phyloP scores from a whole-genome alignment of 164 flowering plant species.

The Warburgia ugandensis region DNA sequence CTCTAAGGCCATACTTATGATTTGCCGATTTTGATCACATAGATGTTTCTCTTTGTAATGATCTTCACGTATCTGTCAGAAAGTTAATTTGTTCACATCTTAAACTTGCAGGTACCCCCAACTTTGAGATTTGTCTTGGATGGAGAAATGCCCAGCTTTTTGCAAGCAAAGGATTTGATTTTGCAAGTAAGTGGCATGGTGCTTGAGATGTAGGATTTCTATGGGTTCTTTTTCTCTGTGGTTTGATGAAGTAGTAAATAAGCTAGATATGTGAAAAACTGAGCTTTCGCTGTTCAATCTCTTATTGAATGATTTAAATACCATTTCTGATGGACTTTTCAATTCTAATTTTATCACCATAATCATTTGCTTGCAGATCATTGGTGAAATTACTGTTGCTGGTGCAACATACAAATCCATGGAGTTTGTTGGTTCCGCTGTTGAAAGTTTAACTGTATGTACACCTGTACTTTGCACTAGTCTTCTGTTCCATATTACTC shows the following conservation, averaged over 20 bases:
- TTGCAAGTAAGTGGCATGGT: constrained; percentile 59
- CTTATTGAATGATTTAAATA: background rate
- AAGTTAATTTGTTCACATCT: background rate
- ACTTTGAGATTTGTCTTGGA: constrained; percentile 91
- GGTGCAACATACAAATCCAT: constrained; percentile 96
- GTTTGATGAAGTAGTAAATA: too few species aligned
- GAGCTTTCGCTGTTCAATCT: background rate
- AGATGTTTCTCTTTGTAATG: background rate
- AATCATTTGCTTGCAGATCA: constrained; percentile 47
- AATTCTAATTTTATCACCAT: background rate
- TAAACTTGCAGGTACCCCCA: constrained; percentile 76
- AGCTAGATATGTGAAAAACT: too few species aligned
- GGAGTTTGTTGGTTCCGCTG: constrained; percentile 94
- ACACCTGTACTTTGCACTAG: constrained; percentile 1
- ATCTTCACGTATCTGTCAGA: too few species aligned
- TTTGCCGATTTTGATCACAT: background rate
- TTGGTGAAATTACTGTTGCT: constrained; percentile 95
- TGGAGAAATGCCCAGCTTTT: constrained; percentile 93
- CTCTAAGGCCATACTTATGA: too few species aligned
- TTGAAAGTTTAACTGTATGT: constrained; percentile 87
- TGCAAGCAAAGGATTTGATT: constrained; percentile 97
- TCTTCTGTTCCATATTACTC: too few species aligned
- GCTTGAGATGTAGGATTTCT: background rate
- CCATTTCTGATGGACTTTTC: background rate
- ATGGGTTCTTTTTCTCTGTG: background rate